Evolutionary conservation across 225 moss, liverwort and hornwort genomes (phyloP).

Genomic region (Polytrichum formosum): DNA sequence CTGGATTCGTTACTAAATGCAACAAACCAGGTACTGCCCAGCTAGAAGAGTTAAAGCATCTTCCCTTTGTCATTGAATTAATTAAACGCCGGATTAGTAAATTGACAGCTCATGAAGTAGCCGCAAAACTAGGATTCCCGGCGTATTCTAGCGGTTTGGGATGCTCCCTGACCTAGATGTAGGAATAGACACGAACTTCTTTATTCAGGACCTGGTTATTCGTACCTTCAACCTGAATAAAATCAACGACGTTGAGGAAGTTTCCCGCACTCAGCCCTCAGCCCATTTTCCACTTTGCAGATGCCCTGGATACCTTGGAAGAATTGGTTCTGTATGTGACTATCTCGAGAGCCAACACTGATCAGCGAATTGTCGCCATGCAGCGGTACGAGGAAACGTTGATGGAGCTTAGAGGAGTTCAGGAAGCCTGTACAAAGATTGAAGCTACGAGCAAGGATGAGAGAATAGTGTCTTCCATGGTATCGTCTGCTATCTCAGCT

Average conservation of each 20-base stretch:
- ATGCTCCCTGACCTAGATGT: too few species aligned
- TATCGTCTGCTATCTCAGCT: constrained; percentile 62
- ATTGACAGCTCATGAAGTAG: too few species aligned
- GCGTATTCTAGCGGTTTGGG: too few species aligned
- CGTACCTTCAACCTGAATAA: too few species aligned
- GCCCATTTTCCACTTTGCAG: neutral
- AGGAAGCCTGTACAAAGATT: constrained; percentile 45
- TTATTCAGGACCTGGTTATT: too few species aligned
- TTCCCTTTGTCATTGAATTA: too few species aligned
- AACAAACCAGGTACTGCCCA: constrained; percentile 32
- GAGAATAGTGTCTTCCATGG: constrained; percentile 51
- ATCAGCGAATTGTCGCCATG: neutral
- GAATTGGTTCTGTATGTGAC: neutral
- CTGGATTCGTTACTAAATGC: constrained; percentile 28
- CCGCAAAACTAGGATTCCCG: too few species aligned
- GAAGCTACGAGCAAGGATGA: constrained; percentile 42
- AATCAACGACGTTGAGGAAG: too few species aligned
- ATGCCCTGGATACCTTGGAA: constrained; percentile 7
- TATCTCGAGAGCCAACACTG: constrained; percentile 12
- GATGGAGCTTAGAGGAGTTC: constrained; percentile 44
- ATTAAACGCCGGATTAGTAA: too few species aligned
- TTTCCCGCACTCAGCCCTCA: neutral
- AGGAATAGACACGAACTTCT: too few species aligned
- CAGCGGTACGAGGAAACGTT: constrained; percentile 56
- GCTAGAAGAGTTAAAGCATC: too few species aligned